A percentile compares a stretch with the other conserved stretches of the same genome.
Conservation (phyloP, 768 basidiomycete genomes). For the Saitozyma sp. region DNA sequence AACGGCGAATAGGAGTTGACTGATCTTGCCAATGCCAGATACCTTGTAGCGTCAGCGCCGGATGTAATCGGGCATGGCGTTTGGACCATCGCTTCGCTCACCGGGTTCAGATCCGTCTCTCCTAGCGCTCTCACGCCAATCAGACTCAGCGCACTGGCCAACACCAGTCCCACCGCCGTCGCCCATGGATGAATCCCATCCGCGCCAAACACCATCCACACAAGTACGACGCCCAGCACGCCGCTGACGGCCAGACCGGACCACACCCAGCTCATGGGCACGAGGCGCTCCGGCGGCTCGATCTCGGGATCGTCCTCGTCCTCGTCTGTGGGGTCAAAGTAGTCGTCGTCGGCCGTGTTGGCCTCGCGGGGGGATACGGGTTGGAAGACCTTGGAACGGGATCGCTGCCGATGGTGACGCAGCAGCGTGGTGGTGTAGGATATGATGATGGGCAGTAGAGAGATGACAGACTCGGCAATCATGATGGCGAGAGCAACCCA, state of each 20-base stretch:
- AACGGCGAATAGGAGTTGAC: slow-evolving; percentile 90
- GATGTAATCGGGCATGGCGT: neutral
- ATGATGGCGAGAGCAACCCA: slow-evolving; percentile 95
- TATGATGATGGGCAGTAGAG: slow-evolving; percentile 71
- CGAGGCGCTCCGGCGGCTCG: slow-evolving; percentile 66
- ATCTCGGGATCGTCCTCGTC: slow-evolving; percentile 70
- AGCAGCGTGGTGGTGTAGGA: slow-evolving; percentile 52
- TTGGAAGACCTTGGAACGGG: slow-evolving; percentile 30
- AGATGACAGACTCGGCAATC: slow-evolving; percentile 87
- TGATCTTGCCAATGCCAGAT: slow-evolving; percentile 87
- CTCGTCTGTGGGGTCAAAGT: slow-evolving; percentile 37
- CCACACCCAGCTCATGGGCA: slow-evolving; percentile 76
- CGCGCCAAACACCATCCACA: slow-evolving; percentile 84
- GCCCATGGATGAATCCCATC: slow-evolving; percentile 97
- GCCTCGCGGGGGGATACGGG: slow-evolving; percentile 21
- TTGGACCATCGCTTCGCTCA: slow-evolving; percentile 21
- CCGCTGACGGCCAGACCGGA: slow-evolving; percentile 67
- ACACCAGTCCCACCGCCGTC: slow-evolving; percentile 74
- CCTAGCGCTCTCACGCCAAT: slow-evolving; percentile 92
- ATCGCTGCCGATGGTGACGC: slow-evolving; percentile 26
- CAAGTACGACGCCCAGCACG: slow-evolving; percentile 69
- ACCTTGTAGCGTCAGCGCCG: slow-evolving; percentile 18
- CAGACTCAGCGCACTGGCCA: slow-evolving; percentile 80
- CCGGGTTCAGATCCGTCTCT: slow-evolving; percentile 77
- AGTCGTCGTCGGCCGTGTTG: slow-evolving; percentile 29